Conservation (phyloP, 768 basidiomycete genomes). For the Termitomyces sp. region DNA sequence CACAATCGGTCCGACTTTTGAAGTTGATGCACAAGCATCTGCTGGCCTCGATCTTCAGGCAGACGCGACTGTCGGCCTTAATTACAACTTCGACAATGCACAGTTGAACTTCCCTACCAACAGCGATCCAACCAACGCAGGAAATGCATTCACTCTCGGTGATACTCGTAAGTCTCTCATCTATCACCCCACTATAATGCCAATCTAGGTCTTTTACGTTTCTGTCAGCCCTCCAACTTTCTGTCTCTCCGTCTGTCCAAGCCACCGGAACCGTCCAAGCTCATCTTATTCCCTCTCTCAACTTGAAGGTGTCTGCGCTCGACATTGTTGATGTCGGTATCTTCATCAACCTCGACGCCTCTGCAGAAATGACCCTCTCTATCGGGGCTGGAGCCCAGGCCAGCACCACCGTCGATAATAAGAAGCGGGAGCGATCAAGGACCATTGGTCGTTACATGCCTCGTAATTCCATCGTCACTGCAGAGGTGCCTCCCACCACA, state of each 20-base stretch:
- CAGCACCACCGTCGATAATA: conserved; percentile 9
- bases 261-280: no score
- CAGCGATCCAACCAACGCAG: conserved; percentile 12
- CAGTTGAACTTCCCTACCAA: conserved; percentile 39
- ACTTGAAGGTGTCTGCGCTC: conserved; percentile 27
- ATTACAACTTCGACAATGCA: conserved; percentile 35
- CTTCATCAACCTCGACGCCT: conserved; percentile 37
- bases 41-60: conserved; percentile 32
- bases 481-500: neutral
- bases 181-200: neutral
- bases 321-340: conserved; percentile 31
- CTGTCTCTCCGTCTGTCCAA: conserved; percentile 14
- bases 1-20: conserved; percentile 42
- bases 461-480: neutral
- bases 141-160: conserved; percentile 26
- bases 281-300: no score
- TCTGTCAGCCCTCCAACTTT: conserved; percentile 32
- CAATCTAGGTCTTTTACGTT: neutral
- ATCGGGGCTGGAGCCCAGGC: conserved; percentile 17
- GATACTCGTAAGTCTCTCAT: conserved; percentile 35
- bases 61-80: conserved; percentile 36
- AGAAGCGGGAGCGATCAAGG: neutral
- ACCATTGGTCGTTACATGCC: conserved; percentile 5
- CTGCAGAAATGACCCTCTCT: conserved; percentile 24
- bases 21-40: conserved; percentile 32